Evolutionary conservation across 2,329 filamentous ascomycete species (phyloP), one percentile per base, ranked within the genome.

Genomic region (Clarireedia homoeocarpa): DNA sequence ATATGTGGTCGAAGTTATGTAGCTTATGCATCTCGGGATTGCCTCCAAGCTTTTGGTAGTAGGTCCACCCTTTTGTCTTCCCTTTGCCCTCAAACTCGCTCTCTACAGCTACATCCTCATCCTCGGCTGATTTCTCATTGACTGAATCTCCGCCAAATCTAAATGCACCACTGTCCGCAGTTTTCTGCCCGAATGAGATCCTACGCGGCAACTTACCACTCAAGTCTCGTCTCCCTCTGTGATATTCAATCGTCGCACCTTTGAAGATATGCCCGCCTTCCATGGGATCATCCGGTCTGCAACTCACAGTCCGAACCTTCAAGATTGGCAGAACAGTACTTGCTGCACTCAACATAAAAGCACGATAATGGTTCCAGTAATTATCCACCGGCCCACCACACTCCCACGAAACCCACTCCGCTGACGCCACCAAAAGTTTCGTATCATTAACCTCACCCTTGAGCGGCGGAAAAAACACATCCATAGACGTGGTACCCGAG

Each of bases 1-100:
- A 36, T n/a, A 52, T 23, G 24, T 59, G 46, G 30, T 56, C 55
- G 12, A 59, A 46, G 14, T 47, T 42, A 36, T 52, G 47, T 15
- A 46, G 14, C 20, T 55, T 40, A 30, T 58, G 58, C 39, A 46
- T 52, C 9, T 34, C 17, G 1, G 55, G 51, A 38, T 58, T 36
- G 6, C 58, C 58, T 6, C 58, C 55, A 40, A 58, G 24, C 7
- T 17, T 36, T 55, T 42, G 53, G 26, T 44, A 23, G 14, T 40
- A 24, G 38, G 20, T 46, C 42, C 42, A 46, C 6, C 7, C 14
- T 46, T 24, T 46, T 23, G 20, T 24, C 5, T 23, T 20, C 20
- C 9, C 6, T 6, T 46, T 24, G 20, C 6, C 23, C 1, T 46
- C 10, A 6, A 24, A 1, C 7, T 14, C 17, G 20, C 17, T 14